Conservation (phyloP, 75 land plant species). For the Gnetum montanum region DNA sequence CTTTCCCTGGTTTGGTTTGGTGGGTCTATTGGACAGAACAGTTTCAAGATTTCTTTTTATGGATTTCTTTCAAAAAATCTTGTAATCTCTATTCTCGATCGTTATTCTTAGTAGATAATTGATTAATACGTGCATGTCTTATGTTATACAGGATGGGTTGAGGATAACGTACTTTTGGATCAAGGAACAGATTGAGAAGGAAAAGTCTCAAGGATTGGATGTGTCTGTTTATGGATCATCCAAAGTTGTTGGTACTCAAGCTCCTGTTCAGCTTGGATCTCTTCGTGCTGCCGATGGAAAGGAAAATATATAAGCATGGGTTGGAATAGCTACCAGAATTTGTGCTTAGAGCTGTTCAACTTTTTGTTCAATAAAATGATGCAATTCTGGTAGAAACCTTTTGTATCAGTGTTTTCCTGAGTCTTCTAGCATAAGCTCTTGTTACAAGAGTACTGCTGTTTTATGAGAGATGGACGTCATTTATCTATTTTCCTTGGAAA, state of each 20-base stretch:
- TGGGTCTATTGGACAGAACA: too few relatives aligned
- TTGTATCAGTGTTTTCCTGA: too few relatives aligned
- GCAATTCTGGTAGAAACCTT: too few relatives aligned
- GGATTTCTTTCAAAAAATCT: not conserved
- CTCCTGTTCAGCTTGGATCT: constrained; percentile 85
- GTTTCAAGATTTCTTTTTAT: not conserved
- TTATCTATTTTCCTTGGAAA: too few relatives aligned
- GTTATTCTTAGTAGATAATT: not conserved
- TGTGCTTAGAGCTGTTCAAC: too few relatives aligned
- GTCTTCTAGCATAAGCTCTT: too few relatives aligned
- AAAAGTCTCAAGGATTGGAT: constrained; percentile 48
- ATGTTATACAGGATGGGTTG: constrained; percentile 76
- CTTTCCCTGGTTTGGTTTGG: too few relatives aligned
- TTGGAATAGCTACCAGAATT: too few relatives aligned
- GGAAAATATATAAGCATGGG: too few relatives aligned
- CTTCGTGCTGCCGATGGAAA: constrained; percentile 85
- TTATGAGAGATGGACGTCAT: too few relatives aligned
- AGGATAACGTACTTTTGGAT: constrained; percentile 89
- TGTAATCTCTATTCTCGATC: not conserved
- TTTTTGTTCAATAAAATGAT: too few relatives aligned
- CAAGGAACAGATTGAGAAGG: constrained; percentile 83
- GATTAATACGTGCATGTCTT: not conserved
- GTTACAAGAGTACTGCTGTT: too few relatives aligned
- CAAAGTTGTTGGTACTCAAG: constrained; percentile 86
- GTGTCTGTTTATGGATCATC: constrained; percentile 60